phyloP scores from a whole-genome alignment of 2,329 filamentous ascomycete species.

The Microdochium trichocladiopsis region DNA sequence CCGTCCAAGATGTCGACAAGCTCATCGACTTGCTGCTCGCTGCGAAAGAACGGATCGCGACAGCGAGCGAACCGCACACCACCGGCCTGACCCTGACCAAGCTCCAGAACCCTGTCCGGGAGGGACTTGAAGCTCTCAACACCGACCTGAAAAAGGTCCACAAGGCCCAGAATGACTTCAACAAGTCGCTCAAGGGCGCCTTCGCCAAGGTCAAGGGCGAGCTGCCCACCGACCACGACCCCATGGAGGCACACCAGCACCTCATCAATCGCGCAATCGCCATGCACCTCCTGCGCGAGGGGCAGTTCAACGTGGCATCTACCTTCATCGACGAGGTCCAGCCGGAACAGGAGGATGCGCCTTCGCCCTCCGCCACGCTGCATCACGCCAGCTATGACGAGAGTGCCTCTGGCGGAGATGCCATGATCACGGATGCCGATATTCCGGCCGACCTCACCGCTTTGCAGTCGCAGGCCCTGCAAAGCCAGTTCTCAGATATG shows the following conservation, averaged over 20 bases:
- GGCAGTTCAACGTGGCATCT: conserved; percentile 81
- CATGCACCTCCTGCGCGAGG: conserved; percentile 93
- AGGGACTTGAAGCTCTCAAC: conserved; percentile 72
- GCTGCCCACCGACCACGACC: conserved; percentile 73
- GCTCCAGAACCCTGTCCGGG: conserved; percentile 78
- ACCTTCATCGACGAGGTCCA: conserved; percentile 73
- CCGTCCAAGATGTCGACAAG: conserved; percentile 73
- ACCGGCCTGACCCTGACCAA: conserved; percentile 72
- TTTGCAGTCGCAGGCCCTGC: conserved; percentile 60
- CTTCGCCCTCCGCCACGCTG: conserved; percentile 1
- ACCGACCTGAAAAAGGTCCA: conserved; percentile 78
- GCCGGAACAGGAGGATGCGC: conserved; percentile 11
- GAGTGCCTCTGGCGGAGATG: conserved; percentile 7
- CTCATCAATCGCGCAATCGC: conserved; percentile 90
- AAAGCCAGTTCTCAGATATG: conserved; percentile 80
- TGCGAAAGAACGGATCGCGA: conserved; percentile 66
- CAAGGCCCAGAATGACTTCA: conserved; percentile 74
- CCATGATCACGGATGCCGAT: conserved; percentile 19
- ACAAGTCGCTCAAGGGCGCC: conserved; percentile 77
- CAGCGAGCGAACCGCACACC: conserved; percentile 56
- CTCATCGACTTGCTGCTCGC: conserved; percentile 71
- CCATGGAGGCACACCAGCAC: conserved; percentile 64
- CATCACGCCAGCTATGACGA: conserved; percentile 4
- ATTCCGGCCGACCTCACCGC: conserved; percentile 43
- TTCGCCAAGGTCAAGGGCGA: conserved; percentile 63